Conservation (phyloP, 129 eudicot genomes). For the Scalesia atractyloides region DNA sequence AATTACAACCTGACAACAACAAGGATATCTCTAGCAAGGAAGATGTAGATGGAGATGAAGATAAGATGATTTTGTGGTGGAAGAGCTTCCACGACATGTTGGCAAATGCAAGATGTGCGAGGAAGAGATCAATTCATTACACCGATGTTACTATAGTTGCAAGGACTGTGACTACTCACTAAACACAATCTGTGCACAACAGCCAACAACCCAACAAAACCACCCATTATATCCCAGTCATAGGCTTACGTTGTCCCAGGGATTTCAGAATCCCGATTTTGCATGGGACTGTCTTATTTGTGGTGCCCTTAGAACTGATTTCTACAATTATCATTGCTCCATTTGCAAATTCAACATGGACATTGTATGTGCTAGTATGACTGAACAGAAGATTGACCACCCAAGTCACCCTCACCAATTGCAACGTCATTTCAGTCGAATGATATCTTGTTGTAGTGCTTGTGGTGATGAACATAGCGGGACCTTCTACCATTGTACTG, state of each 20-base stretch:
- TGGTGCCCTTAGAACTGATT: not conserved
- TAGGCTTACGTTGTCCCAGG: not conserved
- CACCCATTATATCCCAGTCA: not conserved
- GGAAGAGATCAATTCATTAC: too few relatives aligned
- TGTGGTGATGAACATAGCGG: not conserved
- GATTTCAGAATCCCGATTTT: not conserved
- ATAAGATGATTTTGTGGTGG: too few relatives aligned
- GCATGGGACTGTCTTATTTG: not conserved
- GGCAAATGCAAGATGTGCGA: too few relatives aligned
- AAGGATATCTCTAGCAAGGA: too few relatives aligned
- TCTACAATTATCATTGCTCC: not conserved
- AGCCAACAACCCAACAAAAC: not conserved
- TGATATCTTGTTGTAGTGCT: not conserved
- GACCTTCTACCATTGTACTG: not conserved
- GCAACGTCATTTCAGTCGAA: not conserved
- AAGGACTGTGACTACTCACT: too few relatives aligned
- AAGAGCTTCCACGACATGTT: too few relatives aligned
- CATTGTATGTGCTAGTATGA: not conserved
- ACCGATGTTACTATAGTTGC: too few relatives aligned
- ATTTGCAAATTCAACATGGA: not conserved
- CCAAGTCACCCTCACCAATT: slow-evolving; percentile 16
- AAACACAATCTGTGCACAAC: too few relatives aligned
- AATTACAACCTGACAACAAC: too few relatives aligned
- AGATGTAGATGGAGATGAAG: too few relatives aligned
- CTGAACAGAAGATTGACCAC: not conserved